A percentile compares a stretch with the other conserved stretches of the same genome.
phyloP scores from a whole-genome alignment of 2,329 filamentous ascomycete genomes.

The Aspergillus sergii region DNA sequence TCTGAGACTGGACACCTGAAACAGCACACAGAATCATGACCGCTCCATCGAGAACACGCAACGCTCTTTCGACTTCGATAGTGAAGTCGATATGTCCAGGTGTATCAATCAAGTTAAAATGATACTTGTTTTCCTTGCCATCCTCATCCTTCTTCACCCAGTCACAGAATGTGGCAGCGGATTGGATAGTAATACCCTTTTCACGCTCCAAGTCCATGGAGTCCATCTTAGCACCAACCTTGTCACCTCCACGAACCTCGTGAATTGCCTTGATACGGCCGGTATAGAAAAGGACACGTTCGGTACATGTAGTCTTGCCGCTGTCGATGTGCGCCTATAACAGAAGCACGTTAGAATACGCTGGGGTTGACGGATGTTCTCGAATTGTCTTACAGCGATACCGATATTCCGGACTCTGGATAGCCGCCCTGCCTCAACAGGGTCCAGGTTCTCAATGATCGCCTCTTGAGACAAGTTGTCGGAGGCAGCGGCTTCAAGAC shows the following conservation, averaged over 20 bases:
- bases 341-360: neutral
- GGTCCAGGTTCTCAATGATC: constrained; percentile 78
- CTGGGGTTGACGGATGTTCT: too few relatives aligned
- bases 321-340: constrained; percentile 91
- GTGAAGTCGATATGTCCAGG: constrained; percentile 99
- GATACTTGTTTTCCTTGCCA: constrained; percentile 85
- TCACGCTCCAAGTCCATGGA: constrained; percentile 98
- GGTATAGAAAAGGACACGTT: constrained; percentile 97
- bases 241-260: constrained; percentile 86
- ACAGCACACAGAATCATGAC: constrained; percentile 99
- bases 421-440: constrained; percentile 76
- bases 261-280: constrained; percentile 96
- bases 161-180: constrained; percentile 95
- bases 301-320: constrained; percentile 94
- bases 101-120: constrained; percentile 98
- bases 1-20: constrained; percentile 95
- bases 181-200: constrained; percentile 99
- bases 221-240: constrained; percentile 98
- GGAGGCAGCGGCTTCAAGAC: constrained; percentile 59
- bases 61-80: constrained; percentile 93
- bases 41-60: constrained; percentile 92
- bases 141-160: constrained; percentile 82
- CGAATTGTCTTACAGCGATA: constrained; percentile 71
- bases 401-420: constrained; percentile 91
- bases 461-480: constrained; percentile 61